Evolutionary conservation across 176 grass and related monocot genomes (phyloP).

Genomic region (Zizania latifolia): DNA sequence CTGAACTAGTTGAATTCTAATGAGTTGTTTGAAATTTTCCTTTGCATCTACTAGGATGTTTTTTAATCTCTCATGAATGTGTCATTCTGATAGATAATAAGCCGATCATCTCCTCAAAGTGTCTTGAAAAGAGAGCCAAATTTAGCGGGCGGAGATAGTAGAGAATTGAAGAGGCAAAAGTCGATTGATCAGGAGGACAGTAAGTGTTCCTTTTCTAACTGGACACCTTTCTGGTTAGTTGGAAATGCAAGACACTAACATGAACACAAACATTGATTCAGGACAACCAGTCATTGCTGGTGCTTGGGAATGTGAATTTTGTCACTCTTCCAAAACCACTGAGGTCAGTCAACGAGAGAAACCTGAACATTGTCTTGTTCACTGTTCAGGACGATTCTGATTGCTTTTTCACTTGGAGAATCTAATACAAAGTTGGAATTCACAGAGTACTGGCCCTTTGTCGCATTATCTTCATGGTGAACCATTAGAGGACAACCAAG

Average conservation of each 20-base stretch:
- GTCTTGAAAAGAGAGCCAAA: conserved; percentile 30
- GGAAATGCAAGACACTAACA: background rate
- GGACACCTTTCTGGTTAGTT: background rate
- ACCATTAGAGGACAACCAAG: conserved; percentile 50
- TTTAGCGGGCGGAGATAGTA: conserved; percentile 23
- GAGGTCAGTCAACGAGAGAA: conserved; percentile 39
- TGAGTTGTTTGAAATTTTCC: background rate
- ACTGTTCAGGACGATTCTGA: background rate
- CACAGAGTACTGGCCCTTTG: conserved; percentile 67
- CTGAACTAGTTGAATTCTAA: background rate
- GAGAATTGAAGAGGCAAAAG: conserved; percentile 70
- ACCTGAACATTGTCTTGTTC: conserved; percentile 3
- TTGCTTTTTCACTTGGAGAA: background rate
- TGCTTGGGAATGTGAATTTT: conserved; percentile 64
- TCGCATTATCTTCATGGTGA: conserved; percentile 57
- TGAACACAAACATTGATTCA: conserved; percentile 17
- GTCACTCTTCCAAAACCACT: conserved; percentile 46
- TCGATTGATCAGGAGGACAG: conserved; percentile 29
- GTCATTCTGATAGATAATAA: conserved; percentile 40
- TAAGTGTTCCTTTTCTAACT: conserved; percentile 22
- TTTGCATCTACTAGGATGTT: background rate
- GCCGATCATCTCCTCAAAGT: conserved; percentile 37
- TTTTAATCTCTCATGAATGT: background rate
- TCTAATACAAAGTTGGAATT: conserved; percentile 20
- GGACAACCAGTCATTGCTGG: conserved; percentile 22